phyloP scores from a whole-genome alignment of 2,329 filamentous ascomycete species.

The Cercospora zeina region DNA sequence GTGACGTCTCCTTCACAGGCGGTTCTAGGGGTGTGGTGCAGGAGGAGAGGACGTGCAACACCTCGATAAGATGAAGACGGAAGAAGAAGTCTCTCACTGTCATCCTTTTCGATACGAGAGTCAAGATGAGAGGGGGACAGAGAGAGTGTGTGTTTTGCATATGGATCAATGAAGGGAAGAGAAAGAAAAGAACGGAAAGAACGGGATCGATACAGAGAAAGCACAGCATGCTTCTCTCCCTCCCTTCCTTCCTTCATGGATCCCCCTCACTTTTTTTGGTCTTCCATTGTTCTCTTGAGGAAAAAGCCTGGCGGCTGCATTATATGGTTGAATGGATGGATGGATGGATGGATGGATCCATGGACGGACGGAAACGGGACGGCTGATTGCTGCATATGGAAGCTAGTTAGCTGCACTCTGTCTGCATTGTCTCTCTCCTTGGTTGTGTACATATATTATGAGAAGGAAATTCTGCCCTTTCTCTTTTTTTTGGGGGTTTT shows the following conservation, averaged over 20 bases:
- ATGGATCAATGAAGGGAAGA: neutral
- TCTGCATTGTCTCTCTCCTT: neutral
- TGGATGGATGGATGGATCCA: no score
- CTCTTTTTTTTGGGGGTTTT: neutral
- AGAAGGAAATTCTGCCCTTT: neutral
- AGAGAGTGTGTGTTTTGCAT: neutral
- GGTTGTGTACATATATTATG: neutral
- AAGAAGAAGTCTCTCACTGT: neutral
- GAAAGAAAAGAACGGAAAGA: neutral
- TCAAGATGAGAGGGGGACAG: neutral
- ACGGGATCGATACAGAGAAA: neutral
- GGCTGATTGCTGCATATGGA: no score
- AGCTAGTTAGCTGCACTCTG: no score
- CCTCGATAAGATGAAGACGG: neutral
- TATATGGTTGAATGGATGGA: neutral
- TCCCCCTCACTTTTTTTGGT: neutral
- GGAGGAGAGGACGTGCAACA: no score
- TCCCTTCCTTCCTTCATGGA: neutral
- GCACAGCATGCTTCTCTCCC: neutral
- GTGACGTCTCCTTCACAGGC: constrained; percentile 8
- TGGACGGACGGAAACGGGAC: no score
- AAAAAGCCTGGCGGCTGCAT: neutral
- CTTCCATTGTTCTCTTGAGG: no score
- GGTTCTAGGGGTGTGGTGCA: no score
- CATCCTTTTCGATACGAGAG: neutral